Base-by-base conservation (phyloP, 1,284 basidiomycete genomes). In the Ganoderma leucocontextum region DNA sequence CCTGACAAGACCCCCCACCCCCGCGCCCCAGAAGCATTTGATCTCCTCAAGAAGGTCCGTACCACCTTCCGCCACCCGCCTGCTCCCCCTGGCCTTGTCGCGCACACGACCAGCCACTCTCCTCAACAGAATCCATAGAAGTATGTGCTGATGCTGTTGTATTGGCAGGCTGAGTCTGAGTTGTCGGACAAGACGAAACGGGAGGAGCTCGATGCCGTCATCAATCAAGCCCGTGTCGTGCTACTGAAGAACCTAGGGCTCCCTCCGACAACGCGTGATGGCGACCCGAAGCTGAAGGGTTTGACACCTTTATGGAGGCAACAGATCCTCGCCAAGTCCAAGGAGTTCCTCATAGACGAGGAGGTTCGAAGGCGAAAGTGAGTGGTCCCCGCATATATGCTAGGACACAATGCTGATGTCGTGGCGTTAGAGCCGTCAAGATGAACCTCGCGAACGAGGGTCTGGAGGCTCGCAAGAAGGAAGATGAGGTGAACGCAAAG, bases 381-480 rank as follows among this genome's bases (percentile, higher is more conserved):
- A 73, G 90, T 82, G 36, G 12, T 61, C 17, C 22, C 60, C 36
- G 15, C 33, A 42, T 58, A 47, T 38, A 60, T 61, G n/a, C 35
- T 33, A 17, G 68, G 62, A 59, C 42, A 64, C 63, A 39, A 66
- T 29, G 42, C 35, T 62, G 25, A 65, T 60, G 6, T 33, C 25
- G 2, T 49, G 38, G 6, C 22, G 42, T 33, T 69, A 94, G 93
- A 76, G 92, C 93, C 2, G 81, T 94, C 72, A 95, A 95, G 82
- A 90, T 94, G 89, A 94, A 94, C 75, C 80, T 95, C 60, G 93
- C 93, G 4, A 95, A 95, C 74, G 93, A 95, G 79, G 93, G 93
- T 15, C 81, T 94, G 4, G 93, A 95, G 77, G 93, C 93, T 10
- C 85, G 88, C 73, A 93, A 91, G 83, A 95, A 95, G 78, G 93